phyloP scores from a whole-genome alignment of 108 stramenopile species.

The Cylindrotheca closterium region DNA sequence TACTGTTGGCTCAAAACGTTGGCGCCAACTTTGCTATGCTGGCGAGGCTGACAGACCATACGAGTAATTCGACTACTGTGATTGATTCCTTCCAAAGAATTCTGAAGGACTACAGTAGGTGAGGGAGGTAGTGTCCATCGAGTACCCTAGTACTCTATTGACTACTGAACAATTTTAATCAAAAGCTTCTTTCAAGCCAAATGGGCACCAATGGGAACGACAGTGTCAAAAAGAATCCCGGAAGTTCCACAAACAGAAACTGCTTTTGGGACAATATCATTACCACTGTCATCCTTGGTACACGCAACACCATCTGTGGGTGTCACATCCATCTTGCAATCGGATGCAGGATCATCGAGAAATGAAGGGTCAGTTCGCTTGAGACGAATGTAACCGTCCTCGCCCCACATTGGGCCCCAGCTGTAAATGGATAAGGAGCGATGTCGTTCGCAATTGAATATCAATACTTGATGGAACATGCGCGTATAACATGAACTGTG shows the following conservation, averaged over 20 bases:
- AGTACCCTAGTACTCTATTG: no score
- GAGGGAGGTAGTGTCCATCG: no score
- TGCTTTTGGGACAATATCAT: conserved; percentile 34
- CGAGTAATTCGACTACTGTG: no score
- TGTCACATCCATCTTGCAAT: conserved; percentile 64
- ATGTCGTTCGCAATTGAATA: no score
- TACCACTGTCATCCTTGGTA: conserved; percentile 61
- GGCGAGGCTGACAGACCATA: no score
- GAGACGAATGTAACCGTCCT: conserved; percentile 80
- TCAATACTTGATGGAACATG: no score
- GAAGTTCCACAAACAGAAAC: conserved; percentile 77
- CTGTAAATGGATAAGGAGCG: background rate
- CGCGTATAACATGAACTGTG: background rate
- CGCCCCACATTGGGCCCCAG: conserved; percentile 85
- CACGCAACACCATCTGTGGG: conserved; percentile 83
- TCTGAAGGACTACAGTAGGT: no score
- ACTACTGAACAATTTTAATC: no score
- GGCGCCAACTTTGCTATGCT: no score
- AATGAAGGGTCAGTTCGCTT: conserved; percentile 52
- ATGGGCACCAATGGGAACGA: conserved; percentile 61
- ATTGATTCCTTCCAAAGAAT: no score
- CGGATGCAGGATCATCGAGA: conserved; percentile 37
- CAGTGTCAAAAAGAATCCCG: conserved; percentile 66
- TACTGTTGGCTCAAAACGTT: no score
- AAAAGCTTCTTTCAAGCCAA: no score